A percentile compares a stretch with the other conserved stretches of the same genome.
Conservation (phyloP, 768 basidiomycete genomes). For the Mycena haematopus region DNA sequence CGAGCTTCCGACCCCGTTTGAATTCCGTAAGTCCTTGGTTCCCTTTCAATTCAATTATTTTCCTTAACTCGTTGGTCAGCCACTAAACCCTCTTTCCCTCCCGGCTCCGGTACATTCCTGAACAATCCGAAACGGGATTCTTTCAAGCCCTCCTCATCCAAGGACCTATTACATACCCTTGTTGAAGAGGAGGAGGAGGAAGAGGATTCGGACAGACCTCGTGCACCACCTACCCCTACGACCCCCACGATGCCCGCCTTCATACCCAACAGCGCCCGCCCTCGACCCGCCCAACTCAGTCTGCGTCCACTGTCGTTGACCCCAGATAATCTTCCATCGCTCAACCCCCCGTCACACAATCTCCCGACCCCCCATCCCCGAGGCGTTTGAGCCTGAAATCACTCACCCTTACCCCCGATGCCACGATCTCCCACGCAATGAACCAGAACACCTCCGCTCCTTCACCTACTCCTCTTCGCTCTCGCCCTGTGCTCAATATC, state of each 20-base stretch:
- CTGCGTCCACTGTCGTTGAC: constrained; percentile 79
- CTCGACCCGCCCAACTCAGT: constrained; percentile 73
- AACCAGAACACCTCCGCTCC: constrained; percentile 23
- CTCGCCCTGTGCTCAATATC: constrained; percentile 47
- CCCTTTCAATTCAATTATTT: not conserved
- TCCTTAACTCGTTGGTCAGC: constrained; percentile 45
- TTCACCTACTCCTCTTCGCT: constrained; percentile 39
- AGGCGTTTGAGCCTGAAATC: constrained; percentile 47
- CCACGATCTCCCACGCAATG: constrained; percentile 20
- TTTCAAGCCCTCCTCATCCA: constrained; percentile 74
- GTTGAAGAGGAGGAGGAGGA: constrained; percentile 91
- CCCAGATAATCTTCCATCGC: constrained; percentile 52
- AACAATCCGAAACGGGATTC: constrained; percentile 72
- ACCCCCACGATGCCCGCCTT: constrained; percentile 41
- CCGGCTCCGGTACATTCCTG: constrained; percentile 45
- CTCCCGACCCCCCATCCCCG: constrained; percentile 59
- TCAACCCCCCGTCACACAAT: constrained; percentile 35
- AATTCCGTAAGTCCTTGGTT: constrained; percentile 60
- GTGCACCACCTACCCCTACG: constrained; percentile 37
- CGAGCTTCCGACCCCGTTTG: constrained; percentile 71
- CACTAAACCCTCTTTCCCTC: constrained; percentile 64
- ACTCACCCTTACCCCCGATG: constrained; percentile 45
- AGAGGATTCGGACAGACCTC: constrained; percentile 58
- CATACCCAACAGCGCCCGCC: constrained; percentile 51
- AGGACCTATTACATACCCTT: constrained; percentile 80